Evolutionary conservation across 228 moss, liverwort and hornwort species (phyloP), one percentile per base, ranked within the genome.

Genomic region (Sphagnum magellanicum): DNA sequence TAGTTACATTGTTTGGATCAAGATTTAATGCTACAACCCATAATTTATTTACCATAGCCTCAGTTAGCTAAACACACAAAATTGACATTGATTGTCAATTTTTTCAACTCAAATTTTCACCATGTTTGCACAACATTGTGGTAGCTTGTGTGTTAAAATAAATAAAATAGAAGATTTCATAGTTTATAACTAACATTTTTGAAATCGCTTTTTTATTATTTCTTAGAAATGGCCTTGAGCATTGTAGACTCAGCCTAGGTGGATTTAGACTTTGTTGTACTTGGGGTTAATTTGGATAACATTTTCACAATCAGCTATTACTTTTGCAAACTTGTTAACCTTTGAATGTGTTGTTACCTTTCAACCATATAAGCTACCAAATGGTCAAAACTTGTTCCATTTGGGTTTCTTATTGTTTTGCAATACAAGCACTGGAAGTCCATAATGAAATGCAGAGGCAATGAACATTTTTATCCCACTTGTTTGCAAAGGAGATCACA

Each of bases 261-360:
- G 79, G 71, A 84, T 88, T 66, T 84, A 88, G 4, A 82, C 88
- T 69, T 88, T 88, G 65, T 77, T 77, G 51, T 88, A 88, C 16
- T 60, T 64, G 63, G 88, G 84, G 72, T 84, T 79, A 49, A 79
- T 71, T 63, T 82, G 79, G 59, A 88, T 88, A 8, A 84, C 84
- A 16, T 79, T 81, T 61, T 84, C 77, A 48, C 88, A 88, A 58
- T 88, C 84, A 52, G 75, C 84, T 74, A 84, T 82, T 17, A 84
- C 88, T 70, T 88, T 84, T 1, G 69, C 75, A 63, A 66, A 88
- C 61, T 81, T 81, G 50, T 70, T 79, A 67, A 82, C 69, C 49
- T 84, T 77, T 60, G 88, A 84, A 52, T 84, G 80, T 49, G 88
- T 84, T 74, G 88, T 84, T 72, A 84, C 88, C 77, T 82, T 84